Base-by-base conservation (phyloP, 441 rosid species). In the Pelargonium cotyledonis region DNA sequence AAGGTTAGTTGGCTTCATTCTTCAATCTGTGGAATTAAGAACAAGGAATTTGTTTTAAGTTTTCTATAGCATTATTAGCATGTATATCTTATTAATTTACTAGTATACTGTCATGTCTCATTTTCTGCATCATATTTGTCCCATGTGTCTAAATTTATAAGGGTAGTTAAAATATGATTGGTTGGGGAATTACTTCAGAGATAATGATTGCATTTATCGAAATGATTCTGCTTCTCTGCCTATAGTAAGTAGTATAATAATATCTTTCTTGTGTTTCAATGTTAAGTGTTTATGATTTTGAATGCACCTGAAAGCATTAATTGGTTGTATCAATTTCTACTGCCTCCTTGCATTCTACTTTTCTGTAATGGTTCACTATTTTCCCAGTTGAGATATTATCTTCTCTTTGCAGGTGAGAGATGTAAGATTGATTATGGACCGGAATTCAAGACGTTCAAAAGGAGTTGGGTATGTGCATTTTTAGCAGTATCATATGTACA, bases 361-460 rank as follows among this genome's bases (percentile, higher is more conserved):
- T 49, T 51, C 63, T 63, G 65, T 41, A 51, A 67, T 29, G 65
- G 60, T 51, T 41, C 21, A 8, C 63, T 68, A 4, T 65, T 65
- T 41, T 29, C 63, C 46, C 16, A 19, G 58, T 63, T 74, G 40
- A 68, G 14, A 41, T 9, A 41, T 41, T 41, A 29, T 29, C 35
- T 29, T 29, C 35, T 29, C 40, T 35, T 76, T 81, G 72, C 81
- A 92, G 98, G 98, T 92, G 70, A 88, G 98, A 82, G 98, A 92
- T 72, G 98, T 92, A 49, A 90, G 95, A 14, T 72, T 92, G 82
- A 92, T 92, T 80, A 88, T 92, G 97, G 97, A 92, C 74, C 85
- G 98, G 80, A 92, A 90, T 74, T 92, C 98, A 65, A 85, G 98
- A 75, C 80, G 96, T 65, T 92, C 98, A 31, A 92, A 86, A 78